Evolutionary conservation across 1,139 yeast genomes (phyloP).

Genomic region (Zygotorulaspora mrakii): DNA sequence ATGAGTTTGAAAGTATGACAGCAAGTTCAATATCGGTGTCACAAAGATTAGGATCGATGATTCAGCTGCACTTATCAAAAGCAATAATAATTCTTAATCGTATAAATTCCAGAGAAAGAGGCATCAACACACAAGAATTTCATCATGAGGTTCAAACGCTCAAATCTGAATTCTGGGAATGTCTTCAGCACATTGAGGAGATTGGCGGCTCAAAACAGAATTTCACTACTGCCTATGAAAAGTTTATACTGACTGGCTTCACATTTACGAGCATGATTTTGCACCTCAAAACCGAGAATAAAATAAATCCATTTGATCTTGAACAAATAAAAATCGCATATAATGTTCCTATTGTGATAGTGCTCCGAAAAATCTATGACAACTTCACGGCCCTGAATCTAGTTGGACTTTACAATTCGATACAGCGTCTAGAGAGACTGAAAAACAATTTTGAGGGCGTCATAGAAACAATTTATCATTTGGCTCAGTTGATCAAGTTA

Average conservation of each 20-base stretch:
- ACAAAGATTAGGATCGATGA: conserved; percentile 23
- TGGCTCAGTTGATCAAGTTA: conserved; percentile 25
- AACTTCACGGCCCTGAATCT: conserved; percentile 20
- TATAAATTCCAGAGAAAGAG: conserved; percentile 5
- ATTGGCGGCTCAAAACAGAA: conserved; percentile 22
- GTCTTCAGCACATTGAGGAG: conserved; percentile 28
- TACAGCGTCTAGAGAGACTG: conserved; percentile 16
- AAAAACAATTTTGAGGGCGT: conserved; percentile 14
- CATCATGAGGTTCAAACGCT: conserved; percentile 6
- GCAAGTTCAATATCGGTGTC: conserved; percentile 19
- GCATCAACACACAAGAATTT: conserved; percentile 8
- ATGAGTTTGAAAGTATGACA: conserved; percentile 11
- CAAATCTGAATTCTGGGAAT: conserved; percentile 19
- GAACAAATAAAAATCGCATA: conserved; percentile 28
- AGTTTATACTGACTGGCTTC: conserved; percentile 27
- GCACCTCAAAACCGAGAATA: conserved; percentile 12
- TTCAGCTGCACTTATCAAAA: conserved; percentile 19
- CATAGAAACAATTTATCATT: conserved; percentile 17
- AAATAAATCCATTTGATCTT: conserved; percentile 32
- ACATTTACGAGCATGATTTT: conserved; percentile 27
- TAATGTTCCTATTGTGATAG: conserved; percentile 15
- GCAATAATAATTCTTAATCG: conserved; percentile 17
- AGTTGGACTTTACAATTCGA: conserved; percentile 12
- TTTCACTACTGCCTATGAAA: conserved; percentile 14
- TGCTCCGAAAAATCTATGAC: conserved; percentile 19